phyloP scores from a whole-genome alignment of 2,329 filamentous ascomycete species.

The Penicillium sp. region DNA sequence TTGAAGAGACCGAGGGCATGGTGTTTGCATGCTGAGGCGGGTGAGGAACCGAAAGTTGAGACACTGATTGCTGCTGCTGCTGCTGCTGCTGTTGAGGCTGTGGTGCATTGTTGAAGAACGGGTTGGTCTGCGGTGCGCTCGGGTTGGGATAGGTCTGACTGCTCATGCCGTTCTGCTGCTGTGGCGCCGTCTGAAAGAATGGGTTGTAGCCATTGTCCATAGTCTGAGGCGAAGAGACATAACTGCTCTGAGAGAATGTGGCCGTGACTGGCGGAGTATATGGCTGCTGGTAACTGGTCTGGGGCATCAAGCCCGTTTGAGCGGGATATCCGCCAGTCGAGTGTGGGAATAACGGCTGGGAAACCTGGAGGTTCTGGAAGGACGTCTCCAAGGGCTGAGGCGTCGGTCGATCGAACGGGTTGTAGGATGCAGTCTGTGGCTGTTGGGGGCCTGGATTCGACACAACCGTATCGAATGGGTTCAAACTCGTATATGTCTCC shows the following conservation, averaged over 20 bases:
- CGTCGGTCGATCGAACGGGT: conserved; percentile 60
- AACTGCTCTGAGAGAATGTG: conserved; percentile 32
- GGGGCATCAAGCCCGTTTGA: conserved; percentile 39
- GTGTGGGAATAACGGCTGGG: conserved; percentile 67
- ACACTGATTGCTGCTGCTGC: conserved; percentile 16
- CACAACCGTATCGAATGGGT: conserved; percentile 60
- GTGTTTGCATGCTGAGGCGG: conserved; percentile 38
- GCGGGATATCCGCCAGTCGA: conserved; percentile 61
- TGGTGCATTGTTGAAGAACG: conserved; percentile 33
- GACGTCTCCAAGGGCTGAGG: conserved; percentile 57
- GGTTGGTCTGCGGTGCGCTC: conserved; percentile 29
- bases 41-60: conserved; percentile 10
- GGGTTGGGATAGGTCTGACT: conserved; percentile 24
- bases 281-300: conserved; percentile 40
- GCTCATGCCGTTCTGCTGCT: conserved; percentile 26
- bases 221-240: conserved; percentile 34
- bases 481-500: conserved; percentile 46
- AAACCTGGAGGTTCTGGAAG: conserved; percentile 71
- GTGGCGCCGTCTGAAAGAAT: conserved; percentile 39
- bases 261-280: conserved; percentile 43
- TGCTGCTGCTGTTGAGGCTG: conserved; percentile 24
- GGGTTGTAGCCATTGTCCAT: conserved; percentile 39
- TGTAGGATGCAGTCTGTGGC: conserved; percentile 47
- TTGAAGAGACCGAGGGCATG: conserved; percentile 34
- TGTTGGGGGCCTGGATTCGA: conserved; percentile 35